Percentiles rank a stretch among this genome's conserved stretches.
phyloP scores from a whole-genome alignment of 768 basidiomycete species.

The Hericium rajendrae region DNA sequence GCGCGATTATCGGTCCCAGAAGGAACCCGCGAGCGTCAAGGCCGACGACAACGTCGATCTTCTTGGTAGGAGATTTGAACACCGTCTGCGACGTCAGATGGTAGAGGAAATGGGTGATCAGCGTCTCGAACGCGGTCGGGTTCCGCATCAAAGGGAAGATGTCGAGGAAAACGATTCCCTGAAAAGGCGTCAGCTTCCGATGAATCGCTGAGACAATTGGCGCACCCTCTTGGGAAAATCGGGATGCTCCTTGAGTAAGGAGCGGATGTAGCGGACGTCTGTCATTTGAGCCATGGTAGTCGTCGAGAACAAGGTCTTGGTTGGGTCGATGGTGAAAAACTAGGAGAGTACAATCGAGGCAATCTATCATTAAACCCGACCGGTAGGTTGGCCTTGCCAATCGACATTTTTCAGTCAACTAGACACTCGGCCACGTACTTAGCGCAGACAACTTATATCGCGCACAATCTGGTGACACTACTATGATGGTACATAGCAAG shows the following conservation, averaged over 20 bases:
- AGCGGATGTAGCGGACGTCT: conserved; percentile 64
- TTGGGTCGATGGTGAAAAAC: background rate
- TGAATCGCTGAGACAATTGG: background rate
- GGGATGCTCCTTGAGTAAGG: conserved; percentile 47
- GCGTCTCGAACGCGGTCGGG: conserved; percentile 80
- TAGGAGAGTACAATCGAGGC: too few species aligned
- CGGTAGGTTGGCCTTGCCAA: too few species aligned
- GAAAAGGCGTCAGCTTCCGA: background rate
- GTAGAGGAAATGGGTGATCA: conserved; percentile 82
- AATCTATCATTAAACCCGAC: too few species aligned
- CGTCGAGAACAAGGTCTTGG: background rate
- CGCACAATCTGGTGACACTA: too few species aligned
- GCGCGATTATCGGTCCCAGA: conserved; percentile 84
- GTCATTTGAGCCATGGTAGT: conserved; percentile 36
- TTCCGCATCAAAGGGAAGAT: conserved; percentile 88
- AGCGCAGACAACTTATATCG: too few species aligned
- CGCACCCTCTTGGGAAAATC: conserved; percentile 88
- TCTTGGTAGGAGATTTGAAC: conserved; percentile 44
- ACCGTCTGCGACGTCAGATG: conserved; percentile 78
- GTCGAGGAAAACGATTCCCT: conserved; percentile 92
- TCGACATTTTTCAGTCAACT: too few species aligned
- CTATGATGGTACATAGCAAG: too few species aligned
- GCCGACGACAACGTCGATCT: conserved; percentile 88
- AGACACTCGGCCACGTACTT: too few species aligned
- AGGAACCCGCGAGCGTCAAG: conserved; percentile 96